Evolutionary conservation across 495 filamentous ascomycete genomes (phyloP), one percentile per base, ranked within the genome.

Genomic region (Mycothermus thermophilus): DNA sequence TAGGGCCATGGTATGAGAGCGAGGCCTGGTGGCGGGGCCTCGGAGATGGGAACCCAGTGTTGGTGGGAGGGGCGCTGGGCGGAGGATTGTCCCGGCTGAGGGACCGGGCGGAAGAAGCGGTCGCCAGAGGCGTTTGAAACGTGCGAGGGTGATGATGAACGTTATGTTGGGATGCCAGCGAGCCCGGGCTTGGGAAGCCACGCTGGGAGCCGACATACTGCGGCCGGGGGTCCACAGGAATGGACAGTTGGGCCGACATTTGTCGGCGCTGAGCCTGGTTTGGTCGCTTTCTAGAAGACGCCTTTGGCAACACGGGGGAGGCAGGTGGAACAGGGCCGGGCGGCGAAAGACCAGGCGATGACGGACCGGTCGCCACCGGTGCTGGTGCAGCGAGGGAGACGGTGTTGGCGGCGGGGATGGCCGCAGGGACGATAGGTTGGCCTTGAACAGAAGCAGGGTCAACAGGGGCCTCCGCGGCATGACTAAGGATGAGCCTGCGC

Each of bases 261-360:
- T 68, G 64, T 30, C 70, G 65, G 31, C 70, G 57, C 38, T 72
- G 61, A 4, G 68, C 66, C 36, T 74, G 70, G 40, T 72, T 74
- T 7, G 54, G 63, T 32, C 67, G 63, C 49, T 62, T 72, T 33
- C 50, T n/a, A n/a, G n/a, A 56, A 20, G 44, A n/a, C 10, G 24
- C n/a, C 14, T 41, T 46, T 4, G 42, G n/a, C n/a, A n/a, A n/a
- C n/a, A n/a, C n/a, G n/a, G n/a, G n/a, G n/a, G n/a, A n/a, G n/a
- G n/a, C n/a, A n/a, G n/a, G n/a, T n/a, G n/a, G n/a, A n/a, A n/a
- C n/a, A n/a, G n/a, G n/a, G n/a, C n/a, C n/a, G n/a, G n/a, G n/a
- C n/a, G n/a, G n/a, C n/a, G n/a, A n/a, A n/a, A n/a, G n/a, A n/a
- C n/a, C n/a, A n/a, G n/a, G n/a, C n/a, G n/a, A n/a, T n/a, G n/a